Percentiles rank a stretch among this genome's conserved stretches.
These are phyloP conservation scores for Fonsecaea monophora DNA, from an alignment of 2,329 filamentous ascomycete species.

Conservation along the genomic window DNA sequence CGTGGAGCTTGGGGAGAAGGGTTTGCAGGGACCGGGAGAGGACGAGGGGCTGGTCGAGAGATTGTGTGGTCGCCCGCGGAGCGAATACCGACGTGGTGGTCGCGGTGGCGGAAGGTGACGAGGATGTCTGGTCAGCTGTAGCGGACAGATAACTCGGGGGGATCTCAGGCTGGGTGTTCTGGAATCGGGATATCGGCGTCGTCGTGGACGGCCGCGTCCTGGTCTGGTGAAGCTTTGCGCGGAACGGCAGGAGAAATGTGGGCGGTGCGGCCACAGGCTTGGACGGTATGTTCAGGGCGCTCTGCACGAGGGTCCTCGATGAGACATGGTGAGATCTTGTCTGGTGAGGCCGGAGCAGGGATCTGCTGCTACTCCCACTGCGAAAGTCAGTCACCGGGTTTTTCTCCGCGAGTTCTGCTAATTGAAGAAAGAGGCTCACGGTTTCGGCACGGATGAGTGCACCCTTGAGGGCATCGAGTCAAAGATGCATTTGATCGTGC, in stretches of 20 bases:
- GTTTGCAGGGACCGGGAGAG: constrained; percentile 51
- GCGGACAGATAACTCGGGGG: constrained; percentile 43
- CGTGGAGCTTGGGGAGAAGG: constrained; percentile 53
- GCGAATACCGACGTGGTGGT: constrained; percentile 27
- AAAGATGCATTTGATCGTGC: constrained; percentile 41
- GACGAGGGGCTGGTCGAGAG: constrained; percentile 45
- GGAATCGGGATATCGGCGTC: constrained; percentile 40
- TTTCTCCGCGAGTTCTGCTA: background rate
- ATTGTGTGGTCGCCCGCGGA: constrained; percentile 38
- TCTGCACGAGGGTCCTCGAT: constrained; percentile 28
- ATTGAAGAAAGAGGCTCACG: constrained; percentile 5
- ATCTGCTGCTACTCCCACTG: constrained; percentile 1
- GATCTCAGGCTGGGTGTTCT: constrained; percentile 42
- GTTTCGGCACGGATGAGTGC: constrained; percentile 20
- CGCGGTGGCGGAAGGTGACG: constrained; percentile 26
- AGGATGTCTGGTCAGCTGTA: constrained; percentile 24
- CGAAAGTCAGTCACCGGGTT: background rate
- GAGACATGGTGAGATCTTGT: constrained; percentile 33
- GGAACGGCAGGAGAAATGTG: constrained; percentile 42
- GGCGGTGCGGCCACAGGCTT: constrained; percentile 27
- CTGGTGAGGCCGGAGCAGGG: constrained; percentile 19
- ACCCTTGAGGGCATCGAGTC: constrained; percentile 40
- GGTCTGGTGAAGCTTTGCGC: constrained; percentile 52
- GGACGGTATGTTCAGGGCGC: constrained; percentile 31
- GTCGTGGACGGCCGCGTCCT: constrained; percentile 30